These are phyloP conservation scores for Metahyphopichia silvanorum DNA, from an alignment of 805 yeast species.

Conservation along the genomic window DNA sequence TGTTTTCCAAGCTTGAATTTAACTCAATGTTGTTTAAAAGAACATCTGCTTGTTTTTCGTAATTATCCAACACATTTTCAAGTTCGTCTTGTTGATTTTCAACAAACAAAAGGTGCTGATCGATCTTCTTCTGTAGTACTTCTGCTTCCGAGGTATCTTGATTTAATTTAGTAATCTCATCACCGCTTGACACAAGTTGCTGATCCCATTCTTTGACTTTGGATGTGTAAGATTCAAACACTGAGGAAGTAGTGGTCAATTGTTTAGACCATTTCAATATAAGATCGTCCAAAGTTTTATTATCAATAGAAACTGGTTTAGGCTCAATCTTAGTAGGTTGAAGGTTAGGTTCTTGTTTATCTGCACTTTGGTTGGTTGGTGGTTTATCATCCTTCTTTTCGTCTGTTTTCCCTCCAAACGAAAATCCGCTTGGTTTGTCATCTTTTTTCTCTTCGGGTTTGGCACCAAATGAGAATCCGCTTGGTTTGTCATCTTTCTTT, in stretches of 20 bases:
- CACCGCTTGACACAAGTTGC: conserved; percentile 78
- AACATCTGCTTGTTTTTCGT: conserved; percentile 70
- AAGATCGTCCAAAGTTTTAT: conserved; percentile 89
- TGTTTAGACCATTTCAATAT: conserved; percentile 93
- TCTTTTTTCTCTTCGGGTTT: conserved; percentile 10
- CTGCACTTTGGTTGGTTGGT: conserved; percentile 4
- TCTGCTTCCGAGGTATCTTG: conserved; percentile 80
- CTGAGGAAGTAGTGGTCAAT: conserved; percentile 64
- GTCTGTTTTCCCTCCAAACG: conserved; percentile 13
- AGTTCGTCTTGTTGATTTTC: conserved; percentile 91
- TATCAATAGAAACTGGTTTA: conserved; percentile 73
- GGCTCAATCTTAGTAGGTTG: conserved; percentile 59
- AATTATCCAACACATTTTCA: conserved; percentile 75
- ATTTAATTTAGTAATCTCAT: conserved; percentile 73
- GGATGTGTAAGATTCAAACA: conserved; percentile 71
- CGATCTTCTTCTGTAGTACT: conserved; percentile 78
- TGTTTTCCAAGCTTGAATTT: conserved; percentile 17
- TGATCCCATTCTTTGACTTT: conserved; percentile 85
- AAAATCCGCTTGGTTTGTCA: conserved; percentile 8
- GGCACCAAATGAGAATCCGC: conserved; percentile 9
- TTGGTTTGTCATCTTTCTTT: conserved; percentile 13
- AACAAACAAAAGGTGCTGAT: conserved; percentile 80
- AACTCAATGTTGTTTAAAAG: conserved; percentile 39
- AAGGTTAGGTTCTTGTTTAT: conserved; percentile 22
- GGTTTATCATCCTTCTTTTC: conserved; percentile 3